Evolutionary conservation across 2,329 filamentous ascomycete species (phyloP).

Genomic region (Fusarium cyanostomum): DNA sequence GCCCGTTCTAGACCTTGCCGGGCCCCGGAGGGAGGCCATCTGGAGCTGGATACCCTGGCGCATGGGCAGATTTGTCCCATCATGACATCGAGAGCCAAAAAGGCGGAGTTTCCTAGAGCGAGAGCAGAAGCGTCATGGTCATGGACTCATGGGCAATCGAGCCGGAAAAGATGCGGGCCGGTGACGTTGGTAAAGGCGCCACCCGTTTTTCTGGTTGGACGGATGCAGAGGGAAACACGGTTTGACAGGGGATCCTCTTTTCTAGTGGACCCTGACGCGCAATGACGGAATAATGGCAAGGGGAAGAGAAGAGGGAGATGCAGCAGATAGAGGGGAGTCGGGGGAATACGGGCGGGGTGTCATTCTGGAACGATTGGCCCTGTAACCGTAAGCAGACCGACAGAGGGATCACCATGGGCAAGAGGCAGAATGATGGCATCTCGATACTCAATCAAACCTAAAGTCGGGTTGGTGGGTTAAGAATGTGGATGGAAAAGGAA

Average conservation of each 20-base stretch:
- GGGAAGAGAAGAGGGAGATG: slow-evolving; percentile 18
- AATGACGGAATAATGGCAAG: slow-evolving; percentile 38
- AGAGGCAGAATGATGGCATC: slow-evolving; percentile 20
- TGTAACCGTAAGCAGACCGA: neutral
- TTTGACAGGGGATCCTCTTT: slow-evolving; percentile 4
- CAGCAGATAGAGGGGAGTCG: slow-evolving; percentile 4
- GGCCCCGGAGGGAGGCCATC: neutral
- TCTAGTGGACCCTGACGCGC: slow-evolving; percentile 45
- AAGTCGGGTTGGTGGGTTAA: neutral
- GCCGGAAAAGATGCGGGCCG: slow-evolving; percentile 27
- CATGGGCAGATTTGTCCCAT: slow-evolving; percentile 9
- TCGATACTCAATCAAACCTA: slow-evolving; percentile 9
- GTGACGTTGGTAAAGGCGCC: slow-evolving; percentile 40
- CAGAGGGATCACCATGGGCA: slow-evolving; percentile 3
- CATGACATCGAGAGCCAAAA: slow-evolving; percentile 9
- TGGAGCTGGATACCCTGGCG: neutral
- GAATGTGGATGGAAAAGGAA: neutral
- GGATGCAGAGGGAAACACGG: slow-evolving; percentile 6
- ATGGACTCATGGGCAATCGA: neutral
- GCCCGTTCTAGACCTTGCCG: slow-evolving; percentile 23
- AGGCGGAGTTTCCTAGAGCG: slow-evolving; percentile 15
- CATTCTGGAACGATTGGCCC: neutral
- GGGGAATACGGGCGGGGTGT: slow-evolving; percentile 6
- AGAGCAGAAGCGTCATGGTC: slow-evolving; percentile 9
- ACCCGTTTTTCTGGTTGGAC: slow-evolving; percentile 34